Evolutionary conservation across 2,329 filamentous ascomycete species (phyloP).

Genomic region (Nemania diffusa): DNA sequence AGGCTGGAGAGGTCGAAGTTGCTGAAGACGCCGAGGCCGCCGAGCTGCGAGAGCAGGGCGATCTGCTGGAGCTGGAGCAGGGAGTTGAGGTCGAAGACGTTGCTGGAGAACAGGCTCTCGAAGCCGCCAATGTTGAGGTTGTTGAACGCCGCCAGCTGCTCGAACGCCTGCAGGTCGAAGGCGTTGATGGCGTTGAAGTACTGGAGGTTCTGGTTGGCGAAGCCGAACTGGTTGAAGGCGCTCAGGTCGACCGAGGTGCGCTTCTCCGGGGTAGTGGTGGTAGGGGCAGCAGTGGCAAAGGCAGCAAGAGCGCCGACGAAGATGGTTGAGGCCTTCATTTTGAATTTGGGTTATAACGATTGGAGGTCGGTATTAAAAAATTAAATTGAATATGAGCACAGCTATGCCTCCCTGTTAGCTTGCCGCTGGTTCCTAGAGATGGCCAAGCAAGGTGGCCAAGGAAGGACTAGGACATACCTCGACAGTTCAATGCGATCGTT

Average conservation of each 20-base stretch:
- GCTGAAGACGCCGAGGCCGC: conserved; percentile 55
- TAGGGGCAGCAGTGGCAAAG: conserved; percentile 57
- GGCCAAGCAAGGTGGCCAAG: background rate
- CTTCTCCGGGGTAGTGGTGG: conserved; percentile 43
- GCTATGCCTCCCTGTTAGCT: conserved; percentile 50
- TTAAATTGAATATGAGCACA: conserved; percentile 56
- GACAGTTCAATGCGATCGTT: conserved; percentile 53
- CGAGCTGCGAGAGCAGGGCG: conserved; percentile 50
- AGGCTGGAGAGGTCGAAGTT: conserved; percentile 59
- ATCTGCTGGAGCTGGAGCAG: conserved; percentile 55
- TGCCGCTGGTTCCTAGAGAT: background rate
- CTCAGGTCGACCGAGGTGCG: conserved; percentile 48
- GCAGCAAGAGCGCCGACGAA: conserved; percentile 58
- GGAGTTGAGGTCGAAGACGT: conserved; percentile 59
- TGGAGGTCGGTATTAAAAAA: conserved; percentile 49
- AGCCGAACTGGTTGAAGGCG: conserved; percentile 48
- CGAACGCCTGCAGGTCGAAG: conserved; percentile 46
- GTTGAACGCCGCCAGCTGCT: conserved; percentile 54
- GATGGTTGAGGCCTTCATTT: conserved; percentile 62
- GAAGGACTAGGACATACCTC: conserved; percentile 47
- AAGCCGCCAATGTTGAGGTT: conserved; percentile 50
- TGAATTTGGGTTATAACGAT: conserved; percentile 48
- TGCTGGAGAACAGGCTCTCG: conserved; percentile 55
- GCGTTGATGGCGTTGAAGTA: conserved; percentile 50
- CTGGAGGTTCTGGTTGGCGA: conserved; percentile 53